phyloP scores from a whole-genome alignment of 2,329 filamentous ascomycete species.

The Phialemoniopsis sp. region DNA sequence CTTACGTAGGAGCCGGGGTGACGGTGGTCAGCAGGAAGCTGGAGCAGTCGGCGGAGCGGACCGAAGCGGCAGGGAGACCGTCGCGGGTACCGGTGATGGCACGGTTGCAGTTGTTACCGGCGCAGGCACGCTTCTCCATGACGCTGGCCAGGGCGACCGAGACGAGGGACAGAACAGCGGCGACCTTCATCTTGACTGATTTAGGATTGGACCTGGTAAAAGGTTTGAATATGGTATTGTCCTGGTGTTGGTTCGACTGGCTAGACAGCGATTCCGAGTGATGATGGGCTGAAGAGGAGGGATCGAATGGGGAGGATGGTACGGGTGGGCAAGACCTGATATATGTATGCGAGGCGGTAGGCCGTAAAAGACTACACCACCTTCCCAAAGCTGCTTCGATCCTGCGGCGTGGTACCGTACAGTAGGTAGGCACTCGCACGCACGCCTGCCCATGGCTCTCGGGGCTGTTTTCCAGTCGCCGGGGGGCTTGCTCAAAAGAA shows the following conservation, averaged over 20 bases:
- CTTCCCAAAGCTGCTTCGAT: too few relatives aligned
- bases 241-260: too few relatives aligned
- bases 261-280: constrained; percentile 1
- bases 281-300: neutral
- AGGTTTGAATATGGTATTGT: neutral
- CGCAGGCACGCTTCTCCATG: constrained; percentile 28
- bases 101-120: constrained; percentile 42
- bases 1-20: constrained; percentile 34
- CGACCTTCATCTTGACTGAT: constrained; percentile 33
- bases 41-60: constrained; percentile 33
- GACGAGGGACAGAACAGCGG: constrained; percentile 29
- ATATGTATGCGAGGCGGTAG: too few relatives aligned
- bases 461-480: too few relatives aligned
- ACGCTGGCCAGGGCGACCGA: constrained; percentile 28
- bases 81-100: constrained; percentile 37
- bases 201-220: constrained; percentile 5
- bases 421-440: too few relatives aligned
- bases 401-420: too few relatives aligned
- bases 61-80: constrained; percentile 25
- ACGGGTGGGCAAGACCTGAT: too few relatives aligned
- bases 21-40: constrained; percentile 34
- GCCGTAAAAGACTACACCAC: too few relatives aligned
- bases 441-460: too few relatives aligned
- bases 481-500: too few relatives aligned
- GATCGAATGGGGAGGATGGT: too few relatives aligned